phyloP scores from a whole-genome alignment of 345 rosid species.

The Fremontodendron californicum region DNA sequence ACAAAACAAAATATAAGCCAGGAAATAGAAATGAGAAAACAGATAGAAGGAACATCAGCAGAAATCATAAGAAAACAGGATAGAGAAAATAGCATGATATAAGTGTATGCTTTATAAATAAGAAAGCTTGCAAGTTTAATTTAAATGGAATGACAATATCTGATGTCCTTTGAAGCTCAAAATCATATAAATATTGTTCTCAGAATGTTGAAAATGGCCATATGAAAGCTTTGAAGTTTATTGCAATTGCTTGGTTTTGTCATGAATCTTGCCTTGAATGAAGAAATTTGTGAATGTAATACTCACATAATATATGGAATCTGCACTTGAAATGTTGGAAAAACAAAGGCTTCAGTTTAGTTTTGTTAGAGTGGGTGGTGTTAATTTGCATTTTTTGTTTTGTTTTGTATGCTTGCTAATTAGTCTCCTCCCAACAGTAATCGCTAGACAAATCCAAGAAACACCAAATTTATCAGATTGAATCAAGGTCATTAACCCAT shows the following conservation, averaged over 20 bases:
- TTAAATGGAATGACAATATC: not conserved
- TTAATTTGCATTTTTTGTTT: not conserved
- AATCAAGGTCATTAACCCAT: not conserved
- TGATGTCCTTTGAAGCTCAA: not conserved
- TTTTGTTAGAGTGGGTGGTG: not conserved
- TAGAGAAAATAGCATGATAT: not conserved
- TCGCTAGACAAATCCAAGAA: not conserved
- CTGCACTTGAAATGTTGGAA: not conserved
- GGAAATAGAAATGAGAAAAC: constrained; percentile 4
- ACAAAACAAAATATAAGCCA: not conserved
- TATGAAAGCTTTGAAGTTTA: not conserved
- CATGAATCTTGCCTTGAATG: not conserved
- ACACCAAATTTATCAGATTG: not conserved
- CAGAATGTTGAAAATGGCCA: not conserved
- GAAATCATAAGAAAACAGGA: not conserved
- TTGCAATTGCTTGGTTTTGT: constrained; percentile 2
- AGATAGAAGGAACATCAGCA: not conserved
- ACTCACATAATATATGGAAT: not conserved
- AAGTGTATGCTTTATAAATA: not conserved
- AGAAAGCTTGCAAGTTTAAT: not conserved
- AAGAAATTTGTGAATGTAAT: not conserved
- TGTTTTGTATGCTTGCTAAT: not conserved
- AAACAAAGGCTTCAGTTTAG: not conserved
- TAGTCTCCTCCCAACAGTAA: not conserved
- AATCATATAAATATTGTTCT: not conserved